Conservation (phyloP, 2,329 filamentous ascomycete species). For the Gnomoniopsis sp. region DNA sequence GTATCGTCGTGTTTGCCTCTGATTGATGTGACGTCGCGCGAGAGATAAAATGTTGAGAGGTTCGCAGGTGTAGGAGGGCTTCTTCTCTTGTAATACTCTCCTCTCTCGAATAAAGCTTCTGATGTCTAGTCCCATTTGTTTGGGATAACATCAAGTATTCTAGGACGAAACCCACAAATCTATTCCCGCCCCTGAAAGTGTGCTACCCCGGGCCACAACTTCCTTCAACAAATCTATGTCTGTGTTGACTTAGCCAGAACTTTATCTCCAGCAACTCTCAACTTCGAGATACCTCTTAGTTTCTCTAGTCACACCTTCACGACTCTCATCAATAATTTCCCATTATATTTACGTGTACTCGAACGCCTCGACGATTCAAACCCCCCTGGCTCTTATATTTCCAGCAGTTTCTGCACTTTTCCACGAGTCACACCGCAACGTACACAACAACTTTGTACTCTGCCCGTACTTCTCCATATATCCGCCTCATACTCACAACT, state of each 20-base stretch:
- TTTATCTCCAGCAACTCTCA: too few species aligned
- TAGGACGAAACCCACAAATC: too few species aligned
- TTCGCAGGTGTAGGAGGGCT: background rate
- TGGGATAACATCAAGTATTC: too few species aligned
- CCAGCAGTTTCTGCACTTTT: background rate
- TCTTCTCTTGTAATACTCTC: background rate
- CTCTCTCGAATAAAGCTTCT: background rate
- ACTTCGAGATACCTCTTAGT: too few species aligned
- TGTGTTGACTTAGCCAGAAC: too few species aligned
- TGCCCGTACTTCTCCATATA: too few species aligned
- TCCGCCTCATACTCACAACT: background rate
- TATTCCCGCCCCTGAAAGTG: too few species aligned
- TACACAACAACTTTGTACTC: too few species aligned
- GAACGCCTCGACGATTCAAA: background rate
- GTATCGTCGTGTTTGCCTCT: constrained; percentile 8
- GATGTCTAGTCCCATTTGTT: background rate
- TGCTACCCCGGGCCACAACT: too few species aligned
- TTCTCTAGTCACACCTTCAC: background rate
- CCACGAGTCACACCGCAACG: constrained; percentile 2
- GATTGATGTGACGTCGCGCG: constrained; percentile 8
- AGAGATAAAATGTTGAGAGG: constrained; percentile 9
- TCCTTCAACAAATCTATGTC: too few species aligned
- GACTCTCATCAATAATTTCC: background rate
- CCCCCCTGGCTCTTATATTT: background rate
- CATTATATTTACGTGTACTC: background rate